Evolutionary conservation across 2,329 filamentous ascomycete genomes (phyloP).

Genomic region (Xylaria sp.): DNA sequence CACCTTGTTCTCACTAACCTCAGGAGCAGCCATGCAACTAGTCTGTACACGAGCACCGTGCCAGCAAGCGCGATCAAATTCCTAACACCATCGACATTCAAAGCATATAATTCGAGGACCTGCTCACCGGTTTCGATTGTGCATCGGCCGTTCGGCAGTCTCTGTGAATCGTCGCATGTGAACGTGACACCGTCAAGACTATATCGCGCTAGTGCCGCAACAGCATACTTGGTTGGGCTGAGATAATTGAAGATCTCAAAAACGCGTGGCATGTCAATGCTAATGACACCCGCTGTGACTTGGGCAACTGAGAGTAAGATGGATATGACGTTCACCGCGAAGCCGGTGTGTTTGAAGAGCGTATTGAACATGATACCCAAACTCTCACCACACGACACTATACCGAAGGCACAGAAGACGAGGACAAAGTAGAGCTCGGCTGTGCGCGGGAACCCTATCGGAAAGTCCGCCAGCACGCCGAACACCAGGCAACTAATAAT

Average conservation of each 20-base stretch:
- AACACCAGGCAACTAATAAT: constrained; percentile 72
- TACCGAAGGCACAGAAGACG: constrained; percentile 75
- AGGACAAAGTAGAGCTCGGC: constrained; percentile 73
- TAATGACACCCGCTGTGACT: constrained; percentile 76
- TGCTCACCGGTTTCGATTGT: constrained; percentile 73
- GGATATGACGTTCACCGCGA: constrained; percentile 77
- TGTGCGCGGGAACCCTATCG: constrained; percentile 71
- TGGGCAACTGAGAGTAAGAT: constrained; percentile 76
- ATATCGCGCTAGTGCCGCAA: constrained; percentile 73
- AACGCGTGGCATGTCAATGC: constrained; percentile 73
- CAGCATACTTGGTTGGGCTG: constrained; percentile 75
- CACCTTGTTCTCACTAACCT: constrained; percentile 65
- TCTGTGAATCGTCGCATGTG: constrained; percentile 70
- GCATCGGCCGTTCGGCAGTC: constrained; percentile 68
- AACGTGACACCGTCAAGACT: constrained; percentile 70
- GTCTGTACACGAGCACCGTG: constrained; percentile 71
- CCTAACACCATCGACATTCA: constrained; percentile 69
- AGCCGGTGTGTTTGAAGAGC: constrained; percentile 77
- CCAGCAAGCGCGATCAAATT: constrained; percentile 72
- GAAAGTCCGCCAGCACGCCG: constrained; percentile 70
- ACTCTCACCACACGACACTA: constrained; percentile 79
- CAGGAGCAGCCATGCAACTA: constrained; percentile 70
- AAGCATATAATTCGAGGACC: constrained; percentile 72
- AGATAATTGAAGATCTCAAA: constrained; percentile 77
- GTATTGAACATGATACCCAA: constrained; percentile 85